Conservation (phyloP, 2,329 filamentous ascomycete genomes). For the Aspergillus tubingensis region DNA sequence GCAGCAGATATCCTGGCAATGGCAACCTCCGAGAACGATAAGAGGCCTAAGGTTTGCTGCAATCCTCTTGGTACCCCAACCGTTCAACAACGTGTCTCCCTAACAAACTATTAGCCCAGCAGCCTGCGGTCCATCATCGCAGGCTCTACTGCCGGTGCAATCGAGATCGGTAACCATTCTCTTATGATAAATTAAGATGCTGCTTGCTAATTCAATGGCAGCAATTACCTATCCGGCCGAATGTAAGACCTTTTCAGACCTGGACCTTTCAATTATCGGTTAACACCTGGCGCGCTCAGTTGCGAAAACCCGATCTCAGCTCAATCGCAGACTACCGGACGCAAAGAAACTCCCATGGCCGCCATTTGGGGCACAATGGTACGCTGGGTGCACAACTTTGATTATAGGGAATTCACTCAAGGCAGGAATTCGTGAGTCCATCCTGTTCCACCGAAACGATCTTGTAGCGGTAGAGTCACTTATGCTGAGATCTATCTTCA, state of each 20-base stretch:
- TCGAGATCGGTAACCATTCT: slow-evolving; percentile 77
- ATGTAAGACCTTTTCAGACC: slow-evolving; percentile 57
- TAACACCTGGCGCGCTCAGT: slow-evolving; percentile 51
- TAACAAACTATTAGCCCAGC: slow-evolving; percentile 63
- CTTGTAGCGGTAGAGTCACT: not conserved
- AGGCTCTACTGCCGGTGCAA: slow-evolving; percentile 86
- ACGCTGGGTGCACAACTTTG: slow-evolving; percentile 93
- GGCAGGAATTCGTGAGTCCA: slow-evolving; percentile 79
- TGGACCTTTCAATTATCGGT: slow-evolving; percentile 13
- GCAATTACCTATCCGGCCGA: slow-evolving; percentile 93
- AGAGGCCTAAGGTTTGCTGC: slow-evolving; percentile 39
- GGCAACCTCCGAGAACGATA: slow-evolving; percentile 39
- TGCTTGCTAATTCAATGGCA: slow-evolving; percentile 37
- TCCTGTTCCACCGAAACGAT: not conserved
- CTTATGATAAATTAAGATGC: not conserved
- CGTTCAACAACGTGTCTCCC: slow-evolving; percentile 1
- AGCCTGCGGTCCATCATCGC: slow-evolving; percentile 86
- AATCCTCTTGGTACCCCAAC: not conserved
- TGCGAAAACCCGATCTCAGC: slow-evolving; percentile 91
- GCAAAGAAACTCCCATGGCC: slow-evolving; percentile 92
- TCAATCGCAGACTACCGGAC: slow-evolving; percentile 79
- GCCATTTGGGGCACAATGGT: slow-evolving; percentile 91
- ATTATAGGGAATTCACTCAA: slow-evolving; percentile 97
- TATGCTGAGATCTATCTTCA: not conserved
- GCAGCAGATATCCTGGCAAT: slow-evolving; percentile 25